These are phyloP conservation scores for Asclepias syriaca DNA, from an alignment of 257 asterid species.

Conservation along the genomic window DNA sequence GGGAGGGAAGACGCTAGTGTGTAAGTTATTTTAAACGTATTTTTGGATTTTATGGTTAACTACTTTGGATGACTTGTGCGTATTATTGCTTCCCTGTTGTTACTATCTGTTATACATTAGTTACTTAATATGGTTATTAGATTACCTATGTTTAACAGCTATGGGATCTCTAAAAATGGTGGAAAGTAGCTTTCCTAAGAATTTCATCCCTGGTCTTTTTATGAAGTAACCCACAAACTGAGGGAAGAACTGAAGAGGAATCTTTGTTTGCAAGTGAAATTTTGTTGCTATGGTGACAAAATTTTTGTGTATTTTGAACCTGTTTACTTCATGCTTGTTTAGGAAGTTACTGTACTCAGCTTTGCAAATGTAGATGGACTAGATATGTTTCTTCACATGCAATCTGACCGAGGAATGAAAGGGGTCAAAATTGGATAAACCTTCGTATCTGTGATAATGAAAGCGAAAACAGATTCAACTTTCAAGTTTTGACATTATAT, in stretches of 20 bases:
- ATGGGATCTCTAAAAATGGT: background rate
- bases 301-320: background rate
- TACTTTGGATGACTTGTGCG: background rate
- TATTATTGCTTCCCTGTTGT: background rate
- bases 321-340: background rate
- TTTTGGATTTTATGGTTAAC: background rate
- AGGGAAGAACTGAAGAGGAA: background rate
- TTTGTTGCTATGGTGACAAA: background rate
- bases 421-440: background rate
- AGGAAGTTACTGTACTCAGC: background rate
- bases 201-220: background rate
- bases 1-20: slow-evolving; percentile 99
- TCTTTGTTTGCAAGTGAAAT: background rate
- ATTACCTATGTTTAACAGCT: background rate
- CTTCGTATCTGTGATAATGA: background rate
- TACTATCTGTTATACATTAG: background rate
- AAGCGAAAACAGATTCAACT: background rate
- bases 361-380: background rate
- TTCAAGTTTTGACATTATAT: background rate
- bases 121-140: background rate
- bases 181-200: background rate
- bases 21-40: slow-evolving; percentile 42
- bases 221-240: background rate
- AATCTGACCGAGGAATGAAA: background rate
- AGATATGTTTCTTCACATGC: background rate